These are phyloP conservation scores for Ogataea ganodermae DNA, from an alignment of 805 yeast species.

Conservation along the genomic window DNA sequence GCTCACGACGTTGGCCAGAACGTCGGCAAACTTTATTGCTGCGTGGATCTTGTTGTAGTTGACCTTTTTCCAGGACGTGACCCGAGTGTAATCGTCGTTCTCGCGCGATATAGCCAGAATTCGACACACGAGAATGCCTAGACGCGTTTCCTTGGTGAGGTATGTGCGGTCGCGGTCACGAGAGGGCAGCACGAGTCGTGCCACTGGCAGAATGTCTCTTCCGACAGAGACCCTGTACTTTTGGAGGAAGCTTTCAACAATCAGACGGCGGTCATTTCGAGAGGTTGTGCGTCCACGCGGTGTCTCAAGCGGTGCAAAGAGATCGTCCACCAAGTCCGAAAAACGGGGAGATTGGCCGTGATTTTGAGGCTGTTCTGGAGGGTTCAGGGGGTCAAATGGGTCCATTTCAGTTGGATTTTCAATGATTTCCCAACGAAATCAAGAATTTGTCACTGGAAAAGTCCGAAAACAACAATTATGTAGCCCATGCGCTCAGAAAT, in stretches of 20 bases:
- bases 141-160: conserved; percentile 60
- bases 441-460: too few relatives aligned
- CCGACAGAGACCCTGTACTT: conserved; percentile 60
- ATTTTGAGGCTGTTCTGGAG: conserved; percentile 35
- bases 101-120: conserved; percentile 60
- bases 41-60: conserved; percentile 36
- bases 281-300: conserved; percentile 14
- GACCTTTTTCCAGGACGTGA: conserved; percentile 49
- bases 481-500: too few relatives aligned
- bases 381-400: conserved; percentile 14
- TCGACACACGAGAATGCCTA: conserved; percentile 52
- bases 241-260: conserved; percentile 42
- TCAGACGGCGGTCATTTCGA: conserved; percentile 16
- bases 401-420: background rate
- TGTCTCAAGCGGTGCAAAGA: conserved; percentile 44
- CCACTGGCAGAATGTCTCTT: conserved; percentile 64
- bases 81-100: conserved; percentile 57
- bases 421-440: background rate
- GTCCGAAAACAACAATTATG: too few relatives aligned
- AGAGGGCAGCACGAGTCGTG: conserved; percentile 62
- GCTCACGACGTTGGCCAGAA: conserved; percentile 51
- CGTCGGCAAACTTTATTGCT: conserved; percentile 48
- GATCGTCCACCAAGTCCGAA: conserved; percentile 40
- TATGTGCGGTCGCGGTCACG: conserved; percentile 56
- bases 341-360: conserved; percentile 44